Evolutionary conservation across 805 yeast genomes (phyloP).

Genomic region (Lipomyces kockii): DNA sequence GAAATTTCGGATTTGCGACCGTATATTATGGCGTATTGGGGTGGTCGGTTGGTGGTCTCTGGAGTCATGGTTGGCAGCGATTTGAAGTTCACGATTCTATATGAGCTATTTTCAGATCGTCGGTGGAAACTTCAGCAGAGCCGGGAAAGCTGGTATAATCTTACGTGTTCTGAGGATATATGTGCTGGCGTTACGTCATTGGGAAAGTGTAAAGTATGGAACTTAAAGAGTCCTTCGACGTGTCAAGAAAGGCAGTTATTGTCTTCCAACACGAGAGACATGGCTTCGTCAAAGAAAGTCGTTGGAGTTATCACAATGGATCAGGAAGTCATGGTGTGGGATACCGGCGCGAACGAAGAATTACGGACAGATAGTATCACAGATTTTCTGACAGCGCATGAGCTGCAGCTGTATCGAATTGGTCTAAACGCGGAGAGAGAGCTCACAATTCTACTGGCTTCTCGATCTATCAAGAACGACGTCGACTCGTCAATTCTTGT

Average conservation of each 20-base stretch:
- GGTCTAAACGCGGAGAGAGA: conserved; percentile 29
- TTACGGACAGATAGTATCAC: conserved; percentile 21
- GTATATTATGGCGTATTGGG: conserved; percentile 33
- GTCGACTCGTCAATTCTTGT: conserved; percentile 22
- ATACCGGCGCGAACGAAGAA: conserved; percentile 30
- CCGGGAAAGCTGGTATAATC: conserved; percentile 37
- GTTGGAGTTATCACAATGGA: conserved; percentile 31
- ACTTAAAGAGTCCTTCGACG: conserved; percentile 26
- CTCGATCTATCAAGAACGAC: conserved; percentile 22
- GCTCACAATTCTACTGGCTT: conserved; percentile 24
- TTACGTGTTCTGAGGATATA: conserved; percentile 33
- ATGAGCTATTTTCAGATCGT: conserved; percentile 32
- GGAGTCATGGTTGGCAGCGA: conserved; percentile 35
- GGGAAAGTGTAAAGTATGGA: conserved; percentile 36
- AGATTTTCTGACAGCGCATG: neutral
- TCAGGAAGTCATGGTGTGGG: conserved; percentile 35
- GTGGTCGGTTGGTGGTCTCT: conserved; percentile 34
- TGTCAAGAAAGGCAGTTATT: conserved; percentile 34
- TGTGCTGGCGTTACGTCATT: conserved; percentile 36
- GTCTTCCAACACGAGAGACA: conserved; percentile 33
- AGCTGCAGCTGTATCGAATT: conserved; percentile 15
- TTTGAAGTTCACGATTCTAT: conserved; percentile 28
- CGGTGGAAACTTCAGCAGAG: conserved; percentile 36
- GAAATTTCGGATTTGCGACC: conserved; percentile 36
- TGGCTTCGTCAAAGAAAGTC: conserved; percentile 29